Evolutionary conservation across 768 basidiomycete species (phyloP).

Genomic region (Lentinula edodes): DNA sequence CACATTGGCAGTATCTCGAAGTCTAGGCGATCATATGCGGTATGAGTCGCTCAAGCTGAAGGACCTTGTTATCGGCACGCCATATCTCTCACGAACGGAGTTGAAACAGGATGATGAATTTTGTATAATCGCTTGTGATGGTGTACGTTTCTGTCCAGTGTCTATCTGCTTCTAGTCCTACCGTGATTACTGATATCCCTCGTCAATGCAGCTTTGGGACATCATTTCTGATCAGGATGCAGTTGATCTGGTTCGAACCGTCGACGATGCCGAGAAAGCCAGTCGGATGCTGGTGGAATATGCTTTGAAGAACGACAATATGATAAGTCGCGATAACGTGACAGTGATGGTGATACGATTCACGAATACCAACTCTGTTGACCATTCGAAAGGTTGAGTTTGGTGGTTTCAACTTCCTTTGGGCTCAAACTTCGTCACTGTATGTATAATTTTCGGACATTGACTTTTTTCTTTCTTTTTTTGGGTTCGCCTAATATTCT

Average conservation of each 20-base stretch:
- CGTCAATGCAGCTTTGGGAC: conserved; percentile 59
- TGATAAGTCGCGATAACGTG: conserved; percentile 68
- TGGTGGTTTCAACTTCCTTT: not conserved
- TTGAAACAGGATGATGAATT: conserved; percentile 67
- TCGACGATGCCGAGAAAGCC: conserved; percentile 57
- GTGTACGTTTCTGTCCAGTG: conserved; percentile 39
- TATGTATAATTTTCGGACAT: not conserved
- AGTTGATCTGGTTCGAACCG: conserved; percentile 52
- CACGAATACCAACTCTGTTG: conserved; percentile 20
- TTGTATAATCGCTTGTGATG: conserved; percentile 74
- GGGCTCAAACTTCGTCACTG: not conserved
- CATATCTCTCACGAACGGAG: conserved; percentile 74
- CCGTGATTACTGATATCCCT: not conserved
- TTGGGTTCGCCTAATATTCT: not conserved
- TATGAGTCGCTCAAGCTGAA: conserved; percentile 54
- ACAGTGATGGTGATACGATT: conserved; percentile 65
- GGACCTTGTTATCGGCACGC: conserved; percentile 80
- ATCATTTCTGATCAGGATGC: conserved; percentile 69
- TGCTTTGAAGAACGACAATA: conserved; percentile 42
- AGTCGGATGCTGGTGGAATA: conserved; percentile 50
- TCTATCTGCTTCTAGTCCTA: not conserved
- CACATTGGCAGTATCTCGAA: conserved; percentile 74
- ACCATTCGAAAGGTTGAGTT: not conserved
- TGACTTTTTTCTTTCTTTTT: not conserved
- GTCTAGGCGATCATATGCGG: conserved; percentile 52